Conservation (phyloP, 2,329 filamentous ascomycete species). For the Fusarium sp. region DNA sequence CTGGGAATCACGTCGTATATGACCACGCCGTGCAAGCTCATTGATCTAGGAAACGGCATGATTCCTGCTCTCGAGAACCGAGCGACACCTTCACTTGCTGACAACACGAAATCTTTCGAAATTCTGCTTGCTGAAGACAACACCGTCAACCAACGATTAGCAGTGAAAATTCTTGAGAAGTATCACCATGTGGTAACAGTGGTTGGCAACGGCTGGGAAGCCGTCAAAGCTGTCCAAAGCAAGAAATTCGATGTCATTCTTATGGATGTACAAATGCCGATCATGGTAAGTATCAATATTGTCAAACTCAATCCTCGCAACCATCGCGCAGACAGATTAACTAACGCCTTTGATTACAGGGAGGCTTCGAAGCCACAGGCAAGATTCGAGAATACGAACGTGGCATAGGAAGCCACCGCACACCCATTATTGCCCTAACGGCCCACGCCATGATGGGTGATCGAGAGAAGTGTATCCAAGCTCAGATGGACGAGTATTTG, state of each 20-base stretch:
- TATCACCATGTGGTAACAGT: constrained; percentile 94
- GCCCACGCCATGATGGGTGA: constrained; percentile 99
- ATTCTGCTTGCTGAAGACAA: constrained; percentile 97
- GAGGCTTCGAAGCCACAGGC: constrained; percentile 94
- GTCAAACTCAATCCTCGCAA: neutral
- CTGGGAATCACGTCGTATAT: constrained; percentile 99
- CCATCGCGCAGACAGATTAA: neutral
- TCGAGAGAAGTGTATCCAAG: constrained; percentile 96
- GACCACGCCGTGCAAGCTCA: constrained; percentile 94
- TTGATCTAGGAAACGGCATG: constrained; percentile 95
- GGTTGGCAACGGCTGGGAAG: constrained; percentile 93
- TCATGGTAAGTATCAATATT: constrained; percentile 74
- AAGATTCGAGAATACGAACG: constrained; percentile 97
- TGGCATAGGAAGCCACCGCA: constrained; percentile 79
- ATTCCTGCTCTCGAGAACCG: constrained; percentile 93
- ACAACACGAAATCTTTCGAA: constrained; percentile 95
- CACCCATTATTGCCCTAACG: constrained; percentile 95
- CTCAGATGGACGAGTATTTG: constrained; percentile 99
- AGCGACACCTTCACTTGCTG: constrained; percentile 88
- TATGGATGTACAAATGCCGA: constrained; percentile 99
- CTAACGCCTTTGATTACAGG: constrained; percentile 62
- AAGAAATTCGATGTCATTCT: constrained; percentile 96
- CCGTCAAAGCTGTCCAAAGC: constrained; percentile 89
- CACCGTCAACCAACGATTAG: constrained; percentile 93
- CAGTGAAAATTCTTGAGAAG: constrained; percentile 96